A percentile compares a stretch with the other conserved stretches of the same genome.
Evolutionary conservation across 139 green algal species (phyloP).

Genomic region (Coelastrella sp.): DNA sequence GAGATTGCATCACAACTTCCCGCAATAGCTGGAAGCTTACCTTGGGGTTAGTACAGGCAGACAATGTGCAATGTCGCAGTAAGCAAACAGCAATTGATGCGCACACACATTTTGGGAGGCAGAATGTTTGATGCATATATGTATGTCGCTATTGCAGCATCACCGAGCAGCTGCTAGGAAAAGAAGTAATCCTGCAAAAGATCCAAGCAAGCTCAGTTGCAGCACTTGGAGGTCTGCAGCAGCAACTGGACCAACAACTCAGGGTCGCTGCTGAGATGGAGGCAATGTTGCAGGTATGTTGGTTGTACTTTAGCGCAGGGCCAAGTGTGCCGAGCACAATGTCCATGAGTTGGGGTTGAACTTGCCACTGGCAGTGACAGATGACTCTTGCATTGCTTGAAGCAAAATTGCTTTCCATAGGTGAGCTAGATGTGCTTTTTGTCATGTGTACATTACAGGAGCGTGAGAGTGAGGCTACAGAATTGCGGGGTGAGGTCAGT

Average conservation of each 20-base stretch:
- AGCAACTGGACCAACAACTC: constrained; percentile 18
- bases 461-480: constrained; percentile 12
- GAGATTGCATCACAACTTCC: no score
- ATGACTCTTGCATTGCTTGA: no score
- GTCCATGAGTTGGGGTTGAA: background rate
- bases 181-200: constrained; percentile 10
- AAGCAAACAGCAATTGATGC: no score
- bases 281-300: constrained; percentile 4
- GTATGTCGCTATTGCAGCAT: background rate
- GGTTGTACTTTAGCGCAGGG: background rate
- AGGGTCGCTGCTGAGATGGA: background rate
- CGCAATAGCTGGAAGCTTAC: no score
- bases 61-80: no score
- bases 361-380: no score
- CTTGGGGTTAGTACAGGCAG: no score
- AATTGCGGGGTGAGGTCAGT: background rate
- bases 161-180: constrained; percentile 9
- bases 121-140: no score
- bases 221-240: background rate
- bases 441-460: background rate
- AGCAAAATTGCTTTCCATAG: background rate
- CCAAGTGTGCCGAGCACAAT: background rate
- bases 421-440: no score
- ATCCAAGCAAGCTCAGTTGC: background rate
- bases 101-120: no score